Conservation (phyloP, 106 monocot species). For the Allium cepa region DNA sequence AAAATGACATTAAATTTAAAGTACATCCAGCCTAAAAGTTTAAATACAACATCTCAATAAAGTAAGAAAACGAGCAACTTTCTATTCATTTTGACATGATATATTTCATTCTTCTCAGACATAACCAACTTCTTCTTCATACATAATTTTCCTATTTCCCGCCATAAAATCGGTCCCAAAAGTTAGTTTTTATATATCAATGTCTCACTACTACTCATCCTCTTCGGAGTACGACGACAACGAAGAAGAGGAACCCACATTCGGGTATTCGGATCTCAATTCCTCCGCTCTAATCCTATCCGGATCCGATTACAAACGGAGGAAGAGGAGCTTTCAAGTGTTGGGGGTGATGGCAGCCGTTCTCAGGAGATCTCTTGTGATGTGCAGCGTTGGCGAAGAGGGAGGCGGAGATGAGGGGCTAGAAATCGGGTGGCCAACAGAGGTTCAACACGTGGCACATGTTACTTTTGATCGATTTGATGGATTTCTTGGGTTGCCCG, state of each 20-base stretch:
- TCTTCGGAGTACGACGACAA: constrained; percentile 17
- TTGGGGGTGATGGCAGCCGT: constrained; percentile 32
- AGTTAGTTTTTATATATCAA: not conserved
- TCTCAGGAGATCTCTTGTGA: constrained; percentile 34
- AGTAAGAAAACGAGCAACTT: too few relatives aligned
- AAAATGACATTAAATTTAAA: too few relatives aligned
- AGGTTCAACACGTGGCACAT: constrained; percentile 20
- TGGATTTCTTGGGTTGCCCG: constrained; percentile 62
- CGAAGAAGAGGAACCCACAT: not conserved
- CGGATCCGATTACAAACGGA: constrained; percentile 3
- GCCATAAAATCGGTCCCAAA: constrained; percentile 16
- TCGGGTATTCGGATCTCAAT: constrained; percentile 18
- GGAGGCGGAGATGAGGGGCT: constrained; percentile 33
- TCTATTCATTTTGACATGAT: too few relatives aligned
- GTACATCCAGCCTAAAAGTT: too few relatives aligned
- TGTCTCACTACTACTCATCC: not conserved
- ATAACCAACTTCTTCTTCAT: too few relatives aligned
- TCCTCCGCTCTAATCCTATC: constrained; percentile 32
- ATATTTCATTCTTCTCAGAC: too few relatives aligned
- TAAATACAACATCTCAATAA: too few relatives aligned
- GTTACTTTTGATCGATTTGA: constrained; percentile 57
- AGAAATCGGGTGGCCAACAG: constrained; percentile 20
- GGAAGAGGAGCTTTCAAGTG: constrained; percentile 32
- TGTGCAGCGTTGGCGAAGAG: constrained; percentile 17
- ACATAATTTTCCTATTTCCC: not conserved